phyloP scores from a whole-genome alignment of 2,329 filamentous ascomycete genomes.

The Epichloe uncinata region DNA sequence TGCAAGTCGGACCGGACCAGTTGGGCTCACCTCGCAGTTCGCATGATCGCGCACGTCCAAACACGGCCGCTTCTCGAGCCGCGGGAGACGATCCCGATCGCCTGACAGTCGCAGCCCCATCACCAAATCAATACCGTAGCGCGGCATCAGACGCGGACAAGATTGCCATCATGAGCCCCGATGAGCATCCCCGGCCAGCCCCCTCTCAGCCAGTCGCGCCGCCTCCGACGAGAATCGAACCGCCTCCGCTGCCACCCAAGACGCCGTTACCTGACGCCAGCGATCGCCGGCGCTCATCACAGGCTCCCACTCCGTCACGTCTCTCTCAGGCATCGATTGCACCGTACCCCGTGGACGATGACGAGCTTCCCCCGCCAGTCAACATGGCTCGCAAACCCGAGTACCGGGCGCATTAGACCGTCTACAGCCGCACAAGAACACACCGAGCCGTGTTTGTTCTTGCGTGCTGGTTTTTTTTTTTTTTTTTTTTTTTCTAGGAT shows the following conservation, averaged over 20 bases:
- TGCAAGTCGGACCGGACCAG: slow-evolving; percentile 25
- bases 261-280: slow-evolving; percentile 49
- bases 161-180: slow-evolving; percentile 47
- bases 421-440: not conserved
- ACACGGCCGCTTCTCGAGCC: slow-evolving; percentile 17
- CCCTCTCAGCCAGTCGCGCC: slow-evolving; percentile 20
- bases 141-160: slow-evolving; percentile 51
- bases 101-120: slow-evolving; percentile 42
- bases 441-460: not conserved
- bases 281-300: slow-evolving; percentile 13
- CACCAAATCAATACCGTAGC: slow-evolving; percentile 43
- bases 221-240: slow-evolving; percentile 32
- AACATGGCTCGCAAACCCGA: slow-evolving; percentile 81
- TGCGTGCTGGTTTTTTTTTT: too few species aligned
- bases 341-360: slow-evolving; percentile 69
- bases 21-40: slow-evolving; percentile 37
- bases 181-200: slow-evolving; percentile 38
- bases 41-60: slow-evolving; percentile 28
- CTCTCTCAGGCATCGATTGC: slow-evolving; percentile 30
- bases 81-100: slow-evolving; percentile 35
- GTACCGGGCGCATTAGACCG: slow-evolving; percentile 29
- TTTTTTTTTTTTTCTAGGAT: not conserved
- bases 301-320: slow-evolving; percentile 17
- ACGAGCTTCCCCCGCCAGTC: slow-evolving; percentile 75
- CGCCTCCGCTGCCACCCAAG: slow-evolving; percentile 66